Evolutionary conservation across 192 early-diverging fungal species (phyloP).

Genomic region (Podila minutissima): DNA sequence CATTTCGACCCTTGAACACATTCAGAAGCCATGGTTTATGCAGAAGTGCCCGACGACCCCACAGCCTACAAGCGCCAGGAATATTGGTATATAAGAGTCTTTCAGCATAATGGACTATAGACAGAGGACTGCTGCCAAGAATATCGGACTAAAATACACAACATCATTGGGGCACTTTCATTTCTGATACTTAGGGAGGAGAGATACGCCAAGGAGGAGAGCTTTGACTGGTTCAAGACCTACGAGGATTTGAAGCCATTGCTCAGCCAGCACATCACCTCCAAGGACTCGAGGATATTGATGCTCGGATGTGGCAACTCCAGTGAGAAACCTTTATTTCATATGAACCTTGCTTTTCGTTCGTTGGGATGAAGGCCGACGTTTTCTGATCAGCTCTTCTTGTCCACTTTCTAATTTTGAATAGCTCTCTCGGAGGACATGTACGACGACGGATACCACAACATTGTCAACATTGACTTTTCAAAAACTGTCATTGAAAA

Average conservation of each 20-base stretch:
- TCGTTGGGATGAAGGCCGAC: background rate
- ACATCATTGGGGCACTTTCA: background rate
- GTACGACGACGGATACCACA: constrained; percentile 78
- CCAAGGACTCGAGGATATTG: constrained; percentile 70
- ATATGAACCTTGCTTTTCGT: background rate
- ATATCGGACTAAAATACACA: background rate
- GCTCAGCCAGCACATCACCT: constrained; percentile 60
- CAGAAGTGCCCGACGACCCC: constrained; percentile 69
- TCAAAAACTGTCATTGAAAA: constrained; percentile 79
- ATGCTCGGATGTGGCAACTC: constrained; percentile 93
- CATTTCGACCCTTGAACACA: constrained; percentile 1
- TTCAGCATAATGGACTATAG: background rate
- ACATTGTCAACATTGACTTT: constrained; percentile 86
- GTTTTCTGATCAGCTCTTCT: background rate
- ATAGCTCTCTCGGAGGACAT: constrained; percentile 78
- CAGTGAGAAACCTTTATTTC: constrained; percentile 32
- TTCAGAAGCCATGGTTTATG: constrained; percentile 31
- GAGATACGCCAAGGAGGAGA: constrained; percentile 54
- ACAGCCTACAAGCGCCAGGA: constrained; percentile 77
- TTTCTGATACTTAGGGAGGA: constrained; percentile 17
- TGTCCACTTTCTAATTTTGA: background rate
- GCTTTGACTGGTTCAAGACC: constrained; percentile 93
- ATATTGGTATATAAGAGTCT: constrained; percentile 71
- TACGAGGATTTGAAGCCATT: constrained; percentile 76
- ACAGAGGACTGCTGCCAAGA: background rate